These are phyloP conservation scores for Colletotrichum sojae DNA, from an alignment of 2,329 filamentous ascomycete genomes.

Conservation along the genomic window DNA sequence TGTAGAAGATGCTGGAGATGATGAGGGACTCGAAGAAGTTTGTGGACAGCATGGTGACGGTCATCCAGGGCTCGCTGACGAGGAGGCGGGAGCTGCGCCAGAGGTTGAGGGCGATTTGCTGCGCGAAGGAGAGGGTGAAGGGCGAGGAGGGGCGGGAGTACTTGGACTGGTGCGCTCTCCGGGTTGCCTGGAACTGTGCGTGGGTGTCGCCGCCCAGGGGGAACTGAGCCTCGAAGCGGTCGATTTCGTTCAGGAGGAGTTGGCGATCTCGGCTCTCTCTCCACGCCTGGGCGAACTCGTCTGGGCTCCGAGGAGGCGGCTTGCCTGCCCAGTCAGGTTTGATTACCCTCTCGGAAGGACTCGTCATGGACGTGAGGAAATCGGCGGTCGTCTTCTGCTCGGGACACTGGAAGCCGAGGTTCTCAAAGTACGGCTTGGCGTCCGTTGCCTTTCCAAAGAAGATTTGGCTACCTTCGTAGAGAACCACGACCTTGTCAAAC, in stretches of 20 bases:
- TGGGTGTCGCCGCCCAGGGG: conserved; percentile 26
- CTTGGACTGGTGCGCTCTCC: conserved; percentile 20
- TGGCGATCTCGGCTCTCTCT: conserved; percentile 6
- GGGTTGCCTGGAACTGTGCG: conserved; percentile 16
- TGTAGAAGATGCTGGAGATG: conserved; percentile 66
- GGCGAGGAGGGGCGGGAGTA: conserved; percentile 59
- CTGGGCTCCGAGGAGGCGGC: conserved; percentile 24
- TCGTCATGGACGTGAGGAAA: conserved; percentile 75
- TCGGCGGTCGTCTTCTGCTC: conserved; percentile 77
- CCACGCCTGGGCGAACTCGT: conserved; percentile 36
- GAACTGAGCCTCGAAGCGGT: conserved; percentile 19
- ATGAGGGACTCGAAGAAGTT: conserved; percentile 66
- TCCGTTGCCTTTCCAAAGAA: conserved; percentile 74
- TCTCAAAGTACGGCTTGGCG: conserved; percentile 76
- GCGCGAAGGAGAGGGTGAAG: conserved; percentile 61
- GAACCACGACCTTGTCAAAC: conserved; percentile 77
- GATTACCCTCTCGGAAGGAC: conserved; percentile 45
- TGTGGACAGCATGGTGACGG: conserved; percentile 55
- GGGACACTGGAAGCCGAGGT: conserved; percentile 73
- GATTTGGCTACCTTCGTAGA: conserved; percentile 77
- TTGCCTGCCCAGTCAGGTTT: conserved; percentile 13
- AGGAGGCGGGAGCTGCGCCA: conserved; percentile 57
- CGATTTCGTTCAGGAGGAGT: conserved; percentile 18
- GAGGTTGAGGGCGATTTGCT: conserved; percentile 61
- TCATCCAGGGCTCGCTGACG: conserved; percentile 55